phyloP scores from a whole-genome alignment of 805 yeast genomes.

The Candida ovalis region DNA sequence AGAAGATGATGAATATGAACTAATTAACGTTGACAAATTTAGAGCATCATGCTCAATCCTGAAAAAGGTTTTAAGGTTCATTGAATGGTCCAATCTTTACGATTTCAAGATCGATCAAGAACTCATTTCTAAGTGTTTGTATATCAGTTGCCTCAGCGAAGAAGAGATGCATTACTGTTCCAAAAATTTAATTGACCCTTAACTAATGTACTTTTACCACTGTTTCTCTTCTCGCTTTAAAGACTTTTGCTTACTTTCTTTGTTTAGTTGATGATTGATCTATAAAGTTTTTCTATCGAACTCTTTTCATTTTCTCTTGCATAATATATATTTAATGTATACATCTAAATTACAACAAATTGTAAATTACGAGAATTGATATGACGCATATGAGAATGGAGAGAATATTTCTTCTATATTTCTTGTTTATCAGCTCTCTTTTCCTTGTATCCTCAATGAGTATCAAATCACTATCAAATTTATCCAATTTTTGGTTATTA shows the following conservation, averaged over 20 bases:
- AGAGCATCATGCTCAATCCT: constrained; percentile 73
- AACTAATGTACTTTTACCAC: neutral
- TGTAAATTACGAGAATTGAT: constrained; percentile 9
- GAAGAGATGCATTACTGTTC: constrained; percentile 58
- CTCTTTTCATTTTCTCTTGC: neutral
- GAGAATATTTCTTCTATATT: constrained; percentile 10
- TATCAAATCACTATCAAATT: constrained; percentile 17
- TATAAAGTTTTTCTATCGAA: neutral
- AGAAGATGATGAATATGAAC: constrained; percentile 29
- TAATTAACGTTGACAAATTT: constrained; percentile 77
- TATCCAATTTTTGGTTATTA: constrained; percentile 21
- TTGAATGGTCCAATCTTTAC: constrained; percentile 81
- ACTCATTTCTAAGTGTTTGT: constrained; percentile 76
- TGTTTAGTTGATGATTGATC: neutral
- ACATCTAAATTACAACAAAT: neutral
- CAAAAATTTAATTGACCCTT: constrained; percentile 16
- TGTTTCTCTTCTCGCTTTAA: neutral
- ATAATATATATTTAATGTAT: neutral
- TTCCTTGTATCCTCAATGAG: constrained; percentile 18
- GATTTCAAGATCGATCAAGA: constrained; percentile 53
- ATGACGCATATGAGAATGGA: constrained; percentile 6
- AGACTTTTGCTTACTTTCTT: neutral
- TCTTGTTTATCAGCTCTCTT: constrained; percentile 10
- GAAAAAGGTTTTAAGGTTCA: constrained; percentile 70
- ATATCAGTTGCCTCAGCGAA: constrained; percentile 68